These are phyloP conservation scores for Lodderomyces pseudojiufengensis DNA, from an alignment of 1,139 yeast species.

Conservation along the genomic window DNA sequence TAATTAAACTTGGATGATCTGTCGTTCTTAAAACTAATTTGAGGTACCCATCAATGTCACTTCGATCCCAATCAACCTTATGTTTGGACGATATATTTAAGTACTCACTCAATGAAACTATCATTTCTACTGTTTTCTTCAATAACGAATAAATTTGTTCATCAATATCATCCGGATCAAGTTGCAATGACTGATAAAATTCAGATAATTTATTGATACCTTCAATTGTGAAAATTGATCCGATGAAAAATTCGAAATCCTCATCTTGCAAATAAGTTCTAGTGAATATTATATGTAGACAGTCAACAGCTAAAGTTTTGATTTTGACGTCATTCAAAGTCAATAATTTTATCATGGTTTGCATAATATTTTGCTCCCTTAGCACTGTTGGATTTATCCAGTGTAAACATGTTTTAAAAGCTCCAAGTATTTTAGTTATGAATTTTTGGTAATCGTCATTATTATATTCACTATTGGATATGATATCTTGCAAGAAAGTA, in stretches of 20 bases:
- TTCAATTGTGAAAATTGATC: conserved; percentile 68
- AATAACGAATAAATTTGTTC: conserved; percentile 74
- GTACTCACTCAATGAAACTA: conserved; percentile 83
- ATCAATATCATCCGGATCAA: conserved; percentile 76
- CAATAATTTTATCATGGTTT: conserved; percentile 60
- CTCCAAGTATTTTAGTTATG: conserved; percentile 69
- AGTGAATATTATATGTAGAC: conserved; percentile 84
- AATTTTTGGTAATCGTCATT: conserved; percentile 42
- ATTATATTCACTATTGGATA: conserved; percentile 27
- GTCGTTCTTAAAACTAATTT: conserved; percentile 77
- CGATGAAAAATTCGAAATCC: conserved; percentile 78
- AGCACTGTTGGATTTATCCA: conserved; percentile 85
- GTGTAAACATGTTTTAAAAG: conserved; percentile 83
- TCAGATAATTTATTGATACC: conserved; percentile 66
- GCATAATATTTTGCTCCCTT: conserved; percentile 61
- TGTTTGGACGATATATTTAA: conserved; percentile 46
- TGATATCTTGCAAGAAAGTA: conserved; percentile 53
- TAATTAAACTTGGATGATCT: conserved; percentile 78
- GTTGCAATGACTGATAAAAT: conserved; percentile 59
- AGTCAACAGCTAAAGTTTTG: conserved; percentile 83
- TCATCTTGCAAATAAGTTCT: conserved; percentile 66
- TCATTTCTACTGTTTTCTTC: conserved; percentile 90
- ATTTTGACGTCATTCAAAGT: conserved; percentile 60
- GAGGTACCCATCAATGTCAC: conserved; percentile 63
- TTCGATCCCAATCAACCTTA: conserved; percentile 43